phyloP scores from a whole-genome alignment of 352 stramenopile species.

The Globisporangium takayamanum region DNA sequence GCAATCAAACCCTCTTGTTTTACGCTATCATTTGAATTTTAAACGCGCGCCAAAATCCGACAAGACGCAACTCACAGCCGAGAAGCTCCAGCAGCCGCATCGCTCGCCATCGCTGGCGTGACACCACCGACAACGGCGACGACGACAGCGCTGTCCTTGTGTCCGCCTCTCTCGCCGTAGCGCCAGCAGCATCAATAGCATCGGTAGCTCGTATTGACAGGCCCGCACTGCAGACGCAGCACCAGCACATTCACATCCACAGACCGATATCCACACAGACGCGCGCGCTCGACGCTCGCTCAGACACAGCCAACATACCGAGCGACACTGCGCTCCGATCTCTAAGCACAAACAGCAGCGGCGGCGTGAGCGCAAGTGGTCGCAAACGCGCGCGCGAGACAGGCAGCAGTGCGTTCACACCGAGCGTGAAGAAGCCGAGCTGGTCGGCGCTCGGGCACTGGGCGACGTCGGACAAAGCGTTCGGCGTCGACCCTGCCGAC shows the following conservation, averaged over 20 bases:
- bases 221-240: neutral
- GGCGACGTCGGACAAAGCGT: conserved; percentile 1
- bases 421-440: conserved; percentile 24
- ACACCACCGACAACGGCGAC: neutral
- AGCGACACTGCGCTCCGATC: conserved; percentile 8
- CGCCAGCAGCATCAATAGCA: neutral
- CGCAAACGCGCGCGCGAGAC: conserved; percentile 30
- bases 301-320: conserved; percentile 5
- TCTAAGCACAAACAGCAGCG: neutral
- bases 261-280: neutral
- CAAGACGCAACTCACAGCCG: neutral
- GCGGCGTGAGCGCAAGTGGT: conserved; percentile 3
- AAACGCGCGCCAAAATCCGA: conserved; percentile 4
- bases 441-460: conserved; percentile 4
- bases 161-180: neutral
- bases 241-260: neutral
- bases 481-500: conserved; percentile 8
- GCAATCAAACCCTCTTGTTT: neutral
- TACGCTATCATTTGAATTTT: conserved; percentile 7
- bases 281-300: conserved; percentile 1
- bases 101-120: neutral
- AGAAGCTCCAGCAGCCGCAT: neutral
- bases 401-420: conserved; percentile 12
- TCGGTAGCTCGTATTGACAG: neutral
- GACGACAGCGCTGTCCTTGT: too few relatives aligned